phyloP scores from a whole-genome alignment of 192 early-diverging fungal species.

The Podochytrium sp. region DNA sequence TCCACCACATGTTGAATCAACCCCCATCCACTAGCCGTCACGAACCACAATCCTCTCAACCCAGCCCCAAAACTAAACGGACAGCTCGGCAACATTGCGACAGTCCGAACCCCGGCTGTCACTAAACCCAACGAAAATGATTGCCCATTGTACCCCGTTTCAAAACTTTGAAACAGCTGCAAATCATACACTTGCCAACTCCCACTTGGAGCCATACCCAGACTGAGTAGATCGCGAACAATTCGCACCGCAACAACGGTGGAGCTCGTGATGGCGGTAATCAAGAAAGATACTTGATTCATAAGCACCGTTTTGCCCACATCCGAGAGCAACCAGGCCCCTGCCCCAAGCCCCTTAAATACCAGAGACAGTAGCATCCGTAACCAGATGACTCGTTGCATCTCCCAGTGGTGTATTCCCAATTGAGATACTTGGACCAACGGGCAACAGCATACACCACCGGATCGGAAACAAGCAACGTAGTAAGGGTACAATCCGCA shows the following conservation, averaged over 20 bases:
- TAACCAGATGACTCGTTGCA: background rate
- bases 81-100: background rate
- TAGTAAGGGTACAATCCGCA: conserved; percentile 11
- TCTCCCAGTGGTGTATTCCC: too few species aligned
- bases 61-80: background rate
- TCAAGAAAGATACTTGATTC: conserved; percentile 11
- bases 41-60: conserved; percentile 10
- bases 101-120: too few species aligned
- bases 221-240: too few species aligned
- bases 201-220: too few species aligned
- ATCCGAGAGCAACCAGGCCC: conserved; percentile 10
- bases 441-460: too few species aligned
- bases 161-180: too few species aligned
- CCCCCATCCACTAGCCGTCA: conserved; percentile 20
- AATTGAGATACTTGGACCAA: too few species aligned
- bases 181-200: conserved; percentile 24
- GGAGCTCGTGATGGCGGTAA: background rate
- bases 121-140: too few species aligned
- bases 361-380: conserved; percentile 13
- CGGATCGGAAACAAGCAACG: background rate
- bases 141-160: too few species aligned
- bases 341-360: background rate
- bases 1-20: conserved; percentile 6
- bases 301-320: conserved; percentile 27
- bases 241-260: too few species aligned